Conservation (phyloP, 2,329 filamentous ascomycete genomes). For the Septoria petroselini region DNA sequence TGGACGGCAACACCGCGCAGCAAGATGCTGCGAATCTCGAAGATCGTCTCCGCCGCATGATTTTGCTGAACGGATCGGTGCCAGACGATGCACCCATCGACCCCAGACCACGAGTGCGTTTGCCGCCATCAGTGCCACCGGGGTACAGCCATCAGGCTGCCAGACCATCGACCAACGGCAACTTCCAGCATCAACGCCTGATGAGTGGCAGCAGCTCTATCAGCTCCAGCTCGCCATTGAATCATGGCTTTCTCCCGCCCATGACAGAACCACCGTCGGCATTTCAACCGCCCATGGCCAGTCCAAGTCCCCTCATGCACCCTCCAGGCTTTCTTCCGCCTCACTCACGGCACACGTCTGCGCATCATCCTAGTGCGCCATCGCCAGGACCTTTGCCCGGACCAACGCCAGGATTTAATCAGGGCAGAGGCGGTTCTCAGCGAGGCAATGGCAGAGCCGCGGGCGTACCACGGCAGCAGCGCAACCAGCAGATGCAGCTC, state of each 20-base stretch:
- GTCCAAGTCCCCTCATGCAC: constrained; percentile 9
- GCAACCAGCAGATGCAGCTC: constrained; percentile 28
- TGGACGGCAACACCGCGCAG: constrained; percentile 27
- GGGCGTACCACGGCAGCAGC: constrained; percentile 21
- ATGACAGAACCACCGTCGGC: background rate
- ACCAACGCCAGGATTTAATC: constrained; percentile 11
- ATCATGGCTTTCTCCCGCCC: constrained; percentile 16
- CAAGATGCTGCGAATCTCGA: constrained; percentile 46
- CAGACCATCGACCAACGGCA: background rate
- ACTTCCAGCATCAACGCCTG: constrained; percentile 11
- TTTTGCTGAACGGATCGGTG: constrained; percentile 50
- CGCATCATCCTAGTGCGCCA: constrained; percentile 4
- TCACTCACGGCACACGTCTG: constrained; percentile 11
- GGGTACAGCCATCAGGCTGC: constrained; percentile 9
- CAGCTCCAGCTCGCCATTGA: constrained; percentile 15
- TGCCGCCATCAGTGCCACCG: constrained; percentile 13
- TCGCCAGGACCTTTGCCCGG: background rate
- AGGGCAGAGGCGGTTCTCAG: constrained; percentile 5
- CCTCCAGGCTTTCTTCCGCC: constrained; percentile 15
- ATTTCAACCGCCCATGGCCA: constrained; percentile 2
- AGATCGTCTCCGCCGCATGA: constrained; percentile 58
- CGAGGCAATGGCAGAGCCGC: constrained; percentile 14
- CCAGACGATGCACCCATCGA: constrained; percentile 15
- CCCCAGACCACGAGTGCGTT: constrained; percentile 12
- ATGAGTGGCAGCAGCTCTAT: constrained; percentile 11